These are phyloP conservation scores for Candida adriatica DNA, from an alignment of 805 yeast species.

Conservation along the genomic window DNA sequence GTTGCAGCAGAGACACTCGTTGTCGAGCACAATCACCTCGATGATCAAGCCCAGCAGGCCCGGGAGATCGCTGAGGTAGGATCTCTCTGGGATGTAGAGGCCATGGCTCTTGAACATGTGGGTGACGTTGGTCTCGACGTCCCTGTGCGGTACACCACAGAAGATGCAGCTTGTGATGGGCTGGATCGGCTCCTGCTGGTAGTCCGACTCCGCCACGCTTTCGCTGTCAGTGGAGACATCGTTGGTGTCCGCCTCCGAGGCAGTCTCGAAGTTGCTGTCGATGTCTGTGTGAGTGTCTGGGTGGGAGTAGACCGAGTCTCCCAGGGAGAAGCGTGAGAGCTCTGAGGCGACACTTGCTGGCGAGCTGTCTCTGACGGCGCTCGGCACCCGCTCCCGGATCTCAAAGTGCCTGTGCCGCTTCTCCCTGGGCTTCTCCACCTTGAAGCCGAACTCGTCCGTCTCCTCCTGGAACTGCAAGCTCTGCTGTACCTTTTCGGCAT, in stretches of 20 bases:
- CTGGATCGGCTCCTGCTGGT: slow-evolving; percentile 26
- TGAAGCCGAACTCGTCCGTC: slow-evolving; percentile 34
- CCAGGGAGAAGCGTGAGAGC: slow-evolving; percentile 50
- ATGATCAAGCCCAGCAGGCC: slow-evolving; percentile 75
- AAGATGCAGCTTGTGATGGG: slow-evolving; percentile 47
- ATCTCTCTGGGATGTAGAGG: slow-evolving; percentile 77
- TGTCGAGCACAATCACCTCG: slow-evolving; percentile 77
- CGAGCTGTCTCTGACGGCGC: slow-evolving; percentile 31
- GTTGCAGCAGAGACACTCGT: slow-evolving; percentile 73
- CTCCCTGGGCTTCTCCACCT: slow-evolving; percentile 23
- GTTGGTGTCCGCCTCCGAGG: slow-evolving; percentile 41
- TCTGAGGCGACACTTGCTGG: slow-evolving; percentile 50
- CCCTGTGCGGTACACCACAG: slow-evolving; percentile 47
- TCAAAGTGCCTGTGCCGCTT: slow-evolving; percentile 11
- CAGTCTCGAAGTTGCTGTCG: slow-evolving; percentile 35
- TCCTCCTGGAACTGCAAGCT: slow-evolving; percentile 27
- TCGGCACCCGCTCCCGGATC: slow-evolving; percentile 24
- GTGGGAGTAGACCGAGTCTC: slow-evolving; percentile 33
- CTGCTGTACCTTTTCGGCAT: slow-evolving; percentile 32
- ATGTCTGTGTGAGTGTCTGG: slow-evolving; percentile 29
- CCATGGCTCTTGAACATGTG: slow-evolving; percentile 85
- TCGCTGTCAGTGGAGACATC: slow-evolving; percentile 23
- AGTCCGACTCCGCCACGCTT: slow-evolving; percentile 12
- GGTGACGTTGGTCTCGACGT: slow-evolving; percentile 50
- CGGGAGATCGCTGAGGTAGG: slow-evolving; percentile 55